Percentiles rank a stretch among this genome's conserved stretches.
These are phyloP conservation scores for Heracleum sosnowskyi DNA, from an alignment of 129 eudicot genomes.

Conservation along the genomic window DNA sequence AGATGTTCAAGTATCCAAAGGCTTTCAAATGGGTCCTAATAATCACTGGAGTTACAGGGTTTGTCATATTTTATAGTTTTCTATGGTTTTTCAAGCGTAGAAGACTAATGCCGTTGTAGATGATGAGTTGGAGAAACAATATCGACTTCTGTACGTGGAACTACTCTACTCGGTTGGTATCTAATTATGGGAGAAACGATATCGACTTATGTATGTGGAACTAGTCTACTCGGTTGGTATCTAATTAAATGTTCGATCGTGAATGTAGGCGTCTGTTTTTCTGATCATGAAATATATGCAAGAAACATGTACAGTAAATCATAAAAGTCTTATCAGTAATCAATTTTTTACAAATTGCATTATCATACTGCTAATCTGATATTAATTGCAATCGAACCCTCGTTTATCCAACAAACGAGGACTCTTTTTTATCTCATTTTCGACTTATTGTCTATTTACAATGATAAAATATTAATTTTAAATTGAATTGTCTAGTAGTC, in stretches of 20 bases:
- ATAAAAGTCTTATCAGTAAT: background rate
- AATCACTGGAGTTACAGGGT: slow-evolving; percentile 67
- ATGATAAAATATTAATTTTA: no score
- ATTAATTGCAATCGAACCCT: background rate
- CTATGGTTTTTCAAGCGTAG: slow-evolving; percentile 75
- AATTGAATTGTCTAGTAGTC: no score
- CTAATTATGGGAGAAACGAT: background rate
- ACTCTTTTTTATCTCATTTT: background rate
- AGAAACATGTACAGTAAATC: background rate
- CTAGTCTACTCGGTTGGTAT: background rate
- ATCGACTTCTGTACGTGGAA: background rate
- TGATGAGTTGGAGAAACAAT: background rate
- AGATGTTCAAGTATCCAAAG: slow-evolving; percentile 38
- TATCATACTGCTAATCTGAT: background rate
- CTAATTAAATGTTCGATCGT: background rate
- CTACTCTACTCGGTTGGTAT: background rate
- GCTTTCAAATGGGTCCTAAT: slow-evolving; percentile 87
- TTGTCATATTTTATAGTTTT: slow-evolving; percentile 54
- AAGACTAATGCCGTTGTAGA: slow-evolving; percentile 88
- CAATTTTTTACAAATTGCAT: background rate
- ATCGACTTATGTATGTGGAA: background rate
- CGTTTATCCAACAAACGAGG: background rate
- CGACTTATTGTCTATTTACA: no score
- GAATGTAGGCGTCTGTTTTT: background rate
- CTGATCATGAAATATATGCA: background rate